Percentiles rank a stretch among this genome's conserved stretches.
phyloP scores from a whole-genome alignment of 1,139 yeast species.

The Hyphopichia buzzinii region DNA sequence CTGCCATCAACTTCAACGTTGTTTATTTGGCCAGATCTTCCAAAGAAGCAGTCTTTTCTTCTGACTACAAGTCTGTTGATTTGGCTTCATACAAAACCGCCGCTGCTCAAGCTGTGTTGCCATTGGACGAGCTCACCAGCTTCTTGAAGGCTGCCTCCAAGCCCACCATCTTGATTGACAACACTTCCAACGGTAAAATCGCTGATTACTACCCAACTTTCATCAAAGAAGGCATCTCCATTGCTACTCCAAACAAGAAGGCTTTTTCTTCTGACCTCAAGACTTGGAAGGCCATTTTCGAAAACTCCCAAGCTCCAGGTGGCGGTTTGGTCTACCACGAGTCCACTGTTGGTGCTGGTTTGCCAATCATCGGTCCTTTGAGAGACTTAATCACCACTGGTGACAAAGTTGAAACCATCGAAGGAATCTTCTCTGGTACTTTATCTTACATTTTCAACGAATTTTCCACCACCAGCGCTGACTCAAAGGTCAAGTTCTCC shows the following conservation, averaged over 20 bases:
- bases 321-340: conserved; percentile 93
- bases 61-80: conserved; percentile 70
- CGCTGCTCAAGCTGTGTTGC: conserved; percentile 47
- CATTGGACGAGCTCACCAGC: conserved; percentile 55
- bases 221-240: conserved; percentile 74
- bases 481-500: conserved; percentile 67
- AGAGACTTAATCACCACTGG: conserved; percentile 89
- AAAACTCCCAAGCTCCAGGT: conserved; percentile 44
- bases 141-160: conserved; percentile 63
- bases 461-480: conserved; percentile 67
- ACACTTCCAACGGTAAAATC: conserved; percentile 79
- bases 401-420: conserved; percentile 84
- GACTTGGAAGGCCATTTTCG: conserved; percentile 76
- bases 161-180: conserved; percentile 87
- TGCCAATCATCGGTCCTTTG: conserved; percentile 87
- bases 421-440: conserved; percentile 96
- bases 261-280: conserved; percentile 83
- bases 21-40: conserved; percentile 75
- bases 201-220: conserved; percentile 78
- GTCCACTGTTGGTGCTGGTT: conserved; percentile 99
- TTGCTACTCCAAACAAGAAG: conserved; percentile 98
- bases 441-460: conserved; percentile 95
- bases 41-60: conserved; percentile 61
- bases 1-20: conserved; percentile 65
- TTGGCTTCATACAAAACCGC: conserved; percentile 59